phyloP scores from a whole-genome alignment of 1,284 basidiomycete genomes.

The Papiliotrema fonsecae region DNA sequence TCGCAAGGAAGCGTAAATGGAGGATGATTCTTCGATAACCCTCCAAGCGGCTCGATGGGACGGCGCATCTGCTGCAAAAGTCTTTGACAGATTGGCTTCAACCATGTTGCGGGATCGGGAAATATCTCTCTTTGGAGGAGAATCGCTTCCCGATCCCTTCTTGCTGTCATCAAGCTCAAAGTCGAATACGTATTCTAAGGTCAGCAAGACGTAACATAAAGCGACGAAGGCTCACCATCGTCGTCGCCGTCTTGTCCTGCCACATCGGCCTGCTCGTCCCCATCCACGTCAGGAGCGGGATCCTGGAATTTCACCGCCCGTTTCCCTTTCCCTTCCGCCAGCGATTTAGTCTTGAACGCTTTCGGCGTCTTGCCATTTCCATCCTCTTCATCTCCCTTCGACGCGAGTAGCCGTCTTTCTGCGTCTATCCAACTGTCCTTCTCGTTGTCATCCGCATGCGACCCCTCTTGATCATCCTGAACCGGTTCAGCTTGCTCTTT shows the following conservation, averaged over 20 bases:
- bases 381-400: constrained; percentile 13
- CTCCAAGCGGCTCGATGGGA: constrained; percentile 46
- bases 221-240: constrained; percentile 17
- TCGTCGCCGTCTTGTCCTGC: constrained; percentile 9
- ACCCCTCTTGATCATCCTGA: constrained; percentile 6
- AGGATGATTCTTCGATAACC: constrained; percentile 18
- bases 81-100: constrained; percentile 41
- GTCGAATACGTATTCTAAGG: constrained; percentile 44
- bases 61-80: constrained; percentile 45
- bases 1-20: constrained; percentile 18
- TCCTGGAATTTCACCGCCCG: constrained; percentile 34
- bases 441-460: constrained; percentile 14
- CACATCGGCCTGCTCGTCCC: constrained; percentile 6
- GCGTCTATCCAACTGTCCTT: constrained; percentile 42
- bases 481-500: constrained; percentile 1
- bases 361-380: constrained; percentile 21
- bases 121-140: neutral
- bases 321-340: constrained; percentile 17
- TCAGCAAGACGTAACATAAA: neutral
- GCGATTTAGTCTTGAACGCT: constrained; percentile 15
- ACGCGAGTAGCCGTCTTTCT: constrained; percentile 12
- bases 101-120: constrained; percentile 28
- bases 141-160: neutral
- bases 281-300: constrained; percentile 12
- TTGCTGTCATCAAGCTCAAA: constrained; percentile 39